Percentiles rank a stretch among this genome's conserved stretches.
These are phyloP conservation scores for Pyrenophora seminiperda DNA, from an alignment of 2,329 filamentous ascomycete genomes.

Conservation along the genomic window DNA sequence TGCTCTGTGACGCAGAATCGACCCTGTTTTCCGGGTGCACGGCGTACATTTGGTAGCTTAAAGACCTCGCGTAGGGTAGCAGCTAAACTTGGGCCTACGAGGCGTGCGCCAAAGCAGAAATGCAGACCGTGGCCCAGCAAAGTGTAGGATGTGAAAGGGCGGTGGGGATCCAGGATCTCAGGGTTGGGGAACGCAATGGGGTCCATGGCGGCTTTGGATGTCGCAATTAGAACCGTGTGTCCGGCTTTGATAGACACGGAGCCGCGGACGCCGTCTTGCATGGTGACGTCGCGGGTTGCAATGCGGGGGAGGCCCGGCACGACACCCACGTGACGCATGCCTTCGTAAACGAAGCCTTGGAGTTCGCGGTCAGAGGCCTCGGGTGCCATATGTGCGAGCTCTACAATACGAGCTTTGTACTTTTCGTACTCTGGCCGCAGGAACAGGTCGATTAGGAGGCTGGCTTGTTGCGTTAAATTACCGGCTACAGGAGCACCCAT, in stretches of 20 bases:
- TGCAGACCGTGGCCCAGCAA: conserved; percentile 42
- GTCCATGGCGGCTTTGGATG: conserved; percentile 48
- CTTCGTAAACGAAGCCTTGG: conserved; percentile 60
- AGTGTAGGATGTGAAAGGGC: conserved; percentile 40
- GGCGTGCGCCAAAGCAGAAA: conserved; percentile 41
- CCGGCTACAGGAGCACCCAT: conserved; percentile 58
- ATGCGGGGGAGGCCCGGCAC: conserved; percentile 60
- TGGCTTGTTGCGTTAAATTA: conserved; percentile 60
- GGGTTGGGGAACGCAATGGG: conserved; percentile 41
- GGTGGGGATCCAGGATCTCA: conserved; percentile 46
- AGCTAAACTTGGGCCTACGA: conserved; percentile 37
- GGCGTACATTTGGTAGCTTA: conserved; percentile 41
- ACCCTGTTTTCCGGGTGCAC: conserved; percentile 40
- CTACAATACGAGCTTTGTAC: conserved; percentile 58
- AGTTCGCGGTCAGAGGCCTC: conserved; percentile 62
- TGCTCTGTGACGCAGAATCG: conserved; percentile 52
- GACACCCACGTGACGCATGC: conserved; percentile 59
- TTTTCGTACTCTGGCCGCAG: conserved; percentile 57
- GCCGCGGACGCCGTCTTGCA: conserved; percentile 56
- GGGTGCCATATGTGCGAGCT: conserved; percentile 55
- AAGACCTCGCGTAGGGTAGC: conserved; percentile 43
- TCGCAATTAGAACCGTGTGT: conserved; percentile 47
- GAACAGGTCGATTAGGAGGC: conserved; percentile 59
- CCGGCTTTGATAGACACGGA: conserved; percentile 52
- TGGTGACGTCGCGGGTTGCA: conserved; percentile 54